Conservation (phyloP, 305 asterid species). For the Fraxinus xanthoxyloides region DNA sequence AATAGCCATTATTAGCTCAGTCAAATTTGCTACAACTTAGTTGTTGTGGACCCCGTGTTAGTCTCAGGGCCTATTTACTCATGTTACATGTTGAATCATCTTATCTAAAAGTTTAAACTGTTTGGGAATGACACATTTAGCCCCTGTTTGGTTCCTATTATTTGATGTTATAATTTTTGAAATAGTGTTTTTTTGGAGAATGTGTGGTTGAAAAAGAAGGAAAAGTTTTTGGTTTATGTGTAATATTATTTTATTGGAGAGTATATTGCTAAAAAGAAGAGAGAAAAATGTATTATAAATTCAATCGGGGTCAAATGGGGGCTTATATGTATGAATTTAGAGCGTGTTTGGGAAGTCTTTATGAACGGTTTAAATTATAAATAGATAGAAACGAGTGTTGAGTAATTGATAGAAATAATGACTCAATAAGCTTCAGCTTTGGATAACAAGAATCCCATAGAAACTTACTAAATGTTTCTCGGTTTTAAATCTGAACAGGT, state of each 20-base stretch:
- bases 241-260: too few relatives aligned
- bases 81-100: not conserved
- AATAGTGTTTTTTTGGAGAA: too few relatives aligned
- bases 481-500: constrained; percentile 49
- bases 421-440: not conserved
- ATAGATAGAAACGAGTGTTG: not conserved
- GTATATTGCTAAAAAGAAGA: too few relatives aligned
- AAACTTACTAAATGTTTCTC: not conserved
- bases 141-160: too few relatives aligned
- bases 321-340: not conserved
- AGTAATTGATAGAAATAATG: not conserved
- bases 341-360: not conserved
- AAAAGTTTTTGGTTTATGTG: too few relatives aligned
- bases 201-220: too few relatives aligned
- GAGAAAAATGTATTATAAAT: too few relatives aligned
- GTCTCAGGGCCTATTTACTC: not conserved
- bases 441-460: not conserved
- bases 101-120: not conserved
- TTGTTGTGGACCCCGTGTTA: not conserved
- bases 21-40: not conserved
- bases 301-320: too few relatives aligned
- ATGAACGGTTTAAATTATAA: not conserved
- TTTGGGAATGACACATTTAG: not conserved
- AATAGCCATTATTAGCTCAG: not conserved
- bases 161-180: too few relatives aligned